Conservation (phyloP, 306 rosid species). For the Trichosanthes cucumerina region DNA sequence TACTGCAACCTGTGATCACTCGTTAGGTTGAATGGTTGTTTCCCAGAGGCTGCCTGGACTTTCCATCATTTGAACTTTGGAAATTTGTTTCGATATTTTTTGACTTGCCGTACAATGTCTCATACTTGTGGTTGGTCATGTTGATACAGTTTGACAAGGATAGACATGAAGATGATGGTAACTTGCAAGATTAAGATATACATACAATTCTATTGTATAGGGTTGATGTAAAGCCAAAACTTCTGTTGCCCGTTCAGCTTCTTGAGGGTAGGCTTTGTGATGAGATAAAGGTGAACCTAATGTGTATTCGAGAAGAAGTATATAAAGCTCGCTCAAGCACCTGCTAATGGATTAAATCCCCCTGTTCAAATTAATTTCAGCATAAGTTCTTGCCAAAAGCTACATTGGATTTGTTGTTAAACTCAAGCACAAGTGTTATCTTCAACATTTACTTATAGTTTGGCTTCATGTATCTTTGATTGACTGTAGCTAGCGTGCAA, state of each 20-base stretch:
- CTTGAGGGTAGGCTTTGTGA: conserved; percentile 70
- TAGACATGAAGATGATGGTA: conserved; percentile 17
- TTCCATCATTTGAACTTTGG: neutral
- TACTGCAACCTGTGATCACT: neutral
- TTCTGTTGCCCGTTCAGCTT: conserved; percentile 63
- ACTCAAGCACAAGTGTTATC: neutral
- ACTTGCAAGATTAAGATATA: conserved; percentile 13
- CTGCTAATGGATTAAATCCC: neutral
- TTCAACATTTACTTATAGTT: neutral
- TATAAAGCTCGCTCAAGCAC: conserved; percentile 17
- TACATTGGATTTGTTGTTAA: neutral
- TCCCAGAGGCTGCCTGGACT: neutral
- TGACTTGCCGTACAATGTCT: neutral
- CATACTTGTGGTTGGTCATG: conserved; percentile 3
- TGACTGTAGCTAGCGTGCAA: neutral
- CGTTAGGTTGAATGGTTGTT: neutral
- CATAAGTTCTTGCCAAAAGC: neutral
- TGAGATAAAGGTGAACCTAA: conserved; percentile 66
- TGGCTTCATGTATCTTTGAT: neutral
- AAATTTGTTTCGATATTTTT: neutral
- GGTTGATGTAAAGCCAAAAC: conserved; percentile 83
- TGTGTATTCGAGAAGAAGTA: conserved; percentile 50
- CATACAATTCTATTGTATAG: conserved; percentile 41
- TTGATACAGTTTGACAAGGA: conserved; percentile 30
- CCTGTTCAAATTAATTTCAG: no score